These are phyloP conservation scores for Talaromyces sp. DNA, from an alignment of 2,329 filamentous ascomycete genomes.

Conservation along the genomic window DNA sequence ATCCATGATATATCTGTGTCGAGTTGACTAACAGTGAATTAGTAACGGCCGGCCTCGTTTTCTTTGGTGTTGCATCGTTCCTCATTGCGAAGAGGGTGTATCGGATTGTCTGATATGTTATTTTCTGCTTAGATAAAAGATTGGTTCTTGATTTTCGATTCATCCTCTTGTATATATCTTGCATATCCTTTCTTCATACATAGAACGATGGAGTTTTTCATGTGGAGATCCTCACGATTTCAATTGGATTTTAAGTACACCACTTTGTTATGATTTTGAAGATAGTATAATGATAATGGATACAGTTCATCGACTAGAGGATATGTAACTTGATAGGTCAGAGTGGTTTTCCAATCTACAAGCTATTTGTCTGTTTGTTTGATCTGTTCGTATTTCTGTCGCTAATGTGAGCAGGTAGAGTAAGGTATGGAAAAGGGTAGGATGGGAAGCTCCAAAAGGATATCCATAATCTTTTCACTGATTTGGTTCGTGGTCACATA, in stretches of 20 bases:
- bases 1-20: constrained; percentile 2
- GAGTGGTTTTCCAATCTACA: neutral
- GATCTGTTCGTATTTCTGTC: neutral
- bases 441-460: neutral
- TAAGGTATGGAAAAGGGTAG: neutral
- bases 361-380: neutral
- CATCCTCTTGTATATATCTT: neutral
- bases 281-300: neutral
- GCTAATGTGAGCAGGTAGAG: neutral
- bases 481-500: constrained; percentile 9
- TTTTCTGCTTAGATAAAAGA: neutral
- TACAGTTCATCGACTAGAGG: neutral
- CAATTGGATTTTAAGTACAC: neutral
- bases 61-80: constrained; percentile 73
- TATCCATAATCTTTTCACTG: neutral
- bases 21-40: neutral
- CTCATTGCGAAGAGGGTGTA: constrained; percentile 74
- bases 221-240: neutral
- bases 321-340: neutral
- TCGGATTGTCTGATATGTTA: constrained; percentile 58
- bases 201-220: neutral
- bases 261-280: neutral
- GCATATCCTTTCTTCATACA: neutral
- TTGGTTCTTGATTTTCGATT: too few species aligned
- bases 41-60: constrained; percentile 65